Base-by-base conservation (phyloP, 1,284 basidiomycete genomes). In the Serendipita sp. region DNA sequence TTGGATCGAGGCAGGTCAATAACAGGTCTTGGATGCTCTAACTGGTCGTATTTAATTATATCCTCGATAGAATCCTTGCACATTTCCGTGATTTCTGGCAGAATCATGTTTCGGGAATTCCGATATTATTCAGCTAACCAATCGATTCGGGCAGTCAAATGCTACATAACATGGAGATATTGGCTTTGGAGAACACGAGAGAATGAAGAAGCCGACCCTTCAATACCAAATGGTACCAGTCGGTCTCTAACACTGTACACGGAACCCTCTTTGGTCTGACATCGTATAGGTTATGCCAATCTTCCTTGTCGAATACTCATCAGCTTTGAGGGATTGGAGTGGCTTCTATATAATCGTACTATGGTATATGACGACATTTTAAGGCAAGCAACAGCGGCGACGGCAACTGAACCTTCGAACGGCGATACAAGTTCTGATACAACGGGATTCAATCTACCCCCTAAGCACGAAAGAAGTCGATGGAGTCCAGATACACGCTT, bases 81-180 rank as follows among this genome's bases (percentile, higher is more conserved):
- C 70, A 83, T 96, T 72, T 93, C 93, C 1, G 76, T 93, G n/a
- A 74, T 95, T 29, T 84, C 87, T 1, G 93, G 93, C 15, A 78
- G 91, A 66, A 84, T 97, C 62, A 78, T 92, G 13, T 79, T 95
- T 69, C 90, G 90, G 73, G 88, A 95, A 70, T 73, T 94, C 29
- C 78, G 82, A 34, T 96, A 95, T 71, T 84, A 94, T 72, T 93
- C 91, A 1, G 88, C 89, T 69, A 95, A 93, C 72, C 87, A 94
- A 72, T 90, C 88, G 6, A 78, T 93, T 55, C 83, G 83, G 65
- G 80, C 91, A 60, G 81, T 91, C 61, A 90, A 91, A 72, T 87
- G 85, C 1, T 84, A 91, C 70, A 72, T 96, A 60, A 87, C 87
- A 67, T 96, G 93, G 90, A 79, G 90, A 65, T 96, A 93, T 72